Conservation (phyloP, 306 rosid species). For the Fagus sylvatica region DNA sequence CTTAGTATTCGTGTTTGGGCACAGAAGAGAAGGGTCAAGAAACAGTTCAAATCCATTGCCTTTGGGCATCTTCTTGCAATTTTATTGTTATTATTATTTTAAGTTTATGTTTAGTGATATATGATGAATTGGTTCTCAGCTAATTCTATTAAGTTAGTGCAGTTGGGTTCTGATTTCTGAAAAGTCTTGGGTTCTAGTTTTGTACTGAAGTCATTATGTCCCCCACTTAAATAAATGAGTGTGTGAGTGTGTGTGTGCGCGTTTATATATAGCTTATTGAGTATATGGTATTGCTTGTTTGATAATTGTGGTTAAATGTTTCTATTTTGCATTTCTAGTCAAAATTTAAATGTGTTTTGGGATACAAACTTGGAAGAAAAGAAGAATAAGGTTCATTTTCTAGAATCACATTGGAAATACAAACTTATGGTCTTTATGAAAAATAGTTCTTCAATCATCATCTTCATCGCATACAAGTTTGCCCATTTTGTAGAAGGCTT, state of each 20-base stretch:
- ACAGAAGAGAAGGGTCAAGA: neutral
- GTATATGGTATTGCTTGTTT: neutral
- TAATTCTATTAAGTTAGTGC: neutral
- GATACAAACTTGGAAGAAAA: neutral
- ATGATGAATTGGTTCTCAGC: neutral
- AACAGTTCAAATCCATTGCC: neutral
- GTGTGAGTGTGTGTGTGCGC: no score
- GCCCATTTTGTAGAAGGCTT: neutral
- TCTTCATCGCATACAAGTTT: neutral
- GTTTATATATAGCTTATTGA: neutral
- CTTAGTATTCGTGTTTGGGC: neutral
- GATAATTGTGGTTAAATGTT: neutral
- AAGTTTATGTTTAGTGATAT: neutral
- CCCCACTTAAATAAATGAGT: neutral
- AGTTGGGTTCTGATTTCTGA: neutral
- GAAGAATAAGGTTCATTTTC: no score
- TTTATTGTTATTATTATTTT: neutral
- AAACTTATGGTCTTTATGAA: neutral
- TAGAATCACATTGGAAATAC: no score
- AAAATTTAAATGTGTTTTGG: neutral
- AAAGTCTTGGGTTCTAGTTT: neutral
- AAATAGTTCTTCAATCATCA: neutral
- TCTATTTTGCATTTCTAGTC: neutral
- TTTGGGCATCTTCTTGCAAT: neutral
- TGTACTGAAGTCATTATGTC: neutral